Conservation (phyloP, 768 basidiomycete species). For the Floccularia luteovirens region DNA sequence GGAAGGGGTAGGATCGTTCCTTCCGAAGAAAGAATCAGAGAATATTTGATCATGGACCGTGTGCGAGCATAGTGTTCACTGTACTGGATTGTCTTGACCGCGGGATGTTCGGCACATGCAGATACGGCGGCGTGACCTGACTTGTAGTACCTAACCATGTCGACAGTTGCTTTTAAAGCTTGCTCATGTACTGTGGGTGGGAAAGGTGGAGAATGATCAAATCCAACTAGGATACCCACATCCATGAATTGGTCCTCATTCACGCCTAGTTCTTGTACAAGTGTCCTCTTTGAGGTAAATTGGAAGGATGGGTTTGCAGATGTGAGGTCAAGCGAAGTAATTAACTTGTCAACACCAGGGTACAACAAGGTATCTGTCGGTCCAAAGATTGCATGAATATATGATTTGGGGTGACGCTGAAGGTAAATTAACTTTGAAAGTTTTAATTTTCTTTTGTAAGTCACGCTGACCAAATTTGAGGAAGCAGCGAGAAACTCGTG, state of each 20-base stretch:
- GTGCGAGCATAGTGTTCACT: conserved; percentile 83
- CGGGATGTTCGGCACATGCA: conserved; percentile 73
- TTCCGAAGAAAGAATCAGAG: conserved; percentile 85
- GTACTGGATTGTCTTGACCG: conserved; percentile 76
- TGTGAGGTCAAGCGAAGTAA: conserved; percentile 78
- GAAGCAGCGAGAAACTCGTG: conserved; percentile 6
- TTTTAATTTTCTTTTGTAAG: too few relatives aligned
- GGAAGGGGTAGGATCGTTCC: conserved; percentile 76
- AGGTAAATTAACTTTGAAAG: conserved; percentile 80
- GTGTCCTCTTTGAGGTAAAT: conserved; percentile 71
- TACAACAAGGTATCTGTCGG: conserved; percentile 88
- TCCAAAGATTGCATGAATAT: conserved; percentile 91
- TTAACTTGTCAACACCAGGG: conserved; percentile 81
- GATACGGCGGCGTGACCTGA: conserved; percentile 76
- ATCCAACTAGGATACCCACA: conserved; percentile 86
- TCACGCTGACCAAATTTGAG: not conserved
- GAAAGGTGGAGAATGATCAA: conserved; percentile 72
- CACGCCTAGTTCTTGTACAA: conserved; percentile 54
- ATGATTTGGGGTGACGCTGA: conserved; percentile 85
- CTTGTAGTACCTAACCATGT: conserved; percentile 92
- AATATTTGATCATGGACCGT: conserved; percentile 87
- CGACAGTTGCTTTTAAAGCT: conserved; percentile 77
- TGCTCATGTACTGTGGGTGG: conserved; percentile 78
- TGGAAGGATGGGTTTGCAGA: conserved; percentile 67
- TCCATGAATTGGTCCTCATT: conserved; percentile 92